Evolutionary conservation across 2,329 filamentous ascomycete species (phyloP).

Genomic region (Zymoseptoria tritici): DNA sequence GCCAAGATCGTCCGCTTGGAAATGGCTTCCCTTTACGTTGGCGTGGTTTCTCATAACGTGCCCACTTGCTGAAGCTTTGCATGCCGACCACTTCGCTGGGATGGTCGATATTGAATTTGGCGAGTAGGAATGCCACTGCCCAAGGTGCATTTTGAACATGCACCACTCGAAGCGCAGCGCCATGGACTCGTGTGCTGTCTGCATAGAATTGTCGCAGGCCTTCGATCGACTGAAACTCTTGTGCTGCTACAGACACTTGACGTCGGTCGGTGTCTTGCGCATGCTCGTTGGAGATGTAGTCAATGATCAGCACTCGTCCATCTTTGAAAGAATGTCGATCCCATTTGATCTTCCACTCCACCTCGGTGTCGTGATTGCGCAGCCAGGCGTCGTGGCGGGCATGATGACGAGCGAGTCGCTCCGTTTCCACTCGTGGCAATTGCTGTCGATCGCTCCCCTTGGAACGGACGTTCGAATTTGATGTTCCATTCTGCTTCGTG

Average conservation of each 20-base stretch:
- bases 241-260: constrained; percentile 39
- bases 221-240: constrained; percentile 42
- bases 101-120: constrained; percentile 48
- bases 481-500: constrained; percentile 4
- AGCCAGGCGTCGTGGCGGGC: constrained; percentile 6
- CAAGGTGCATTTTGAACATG: constrained; percentile 49
- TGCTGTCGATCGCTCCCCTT: background rate
- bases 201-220: constrained; percentile 40
- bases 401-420: constrained; percentile 2
- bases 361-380: constrained; percentile 7
- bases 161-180: constrained; percentile 32
- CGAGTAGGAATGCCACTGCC: constrained; percentile 43
- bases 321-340: constrained; percentile 14
- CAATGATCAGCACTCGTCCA: constrained; percentile 46
- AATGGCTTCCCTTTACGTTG: constrained; percentile 45
- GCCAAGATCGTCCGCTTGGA: constrained; percentile 46
- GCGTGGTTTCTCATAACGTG: constrained; percentile 41
- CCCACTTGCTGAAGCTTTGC: constrained; percentile 42
- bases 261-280: constrained; percentile 17
- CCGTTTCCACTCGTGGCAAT: constrained; percentile 6
- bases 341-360: constrained; percentile 18
- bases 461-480: background rate
- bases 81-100: constrained; percentile 41
- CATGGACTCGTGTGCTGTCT: constrained; percentile 28
- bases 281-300: constrained; percentile 36